Base-by-base conservation (phyloP, 768 basidiomycete genomes). In the Mycena floridula region DNA sequence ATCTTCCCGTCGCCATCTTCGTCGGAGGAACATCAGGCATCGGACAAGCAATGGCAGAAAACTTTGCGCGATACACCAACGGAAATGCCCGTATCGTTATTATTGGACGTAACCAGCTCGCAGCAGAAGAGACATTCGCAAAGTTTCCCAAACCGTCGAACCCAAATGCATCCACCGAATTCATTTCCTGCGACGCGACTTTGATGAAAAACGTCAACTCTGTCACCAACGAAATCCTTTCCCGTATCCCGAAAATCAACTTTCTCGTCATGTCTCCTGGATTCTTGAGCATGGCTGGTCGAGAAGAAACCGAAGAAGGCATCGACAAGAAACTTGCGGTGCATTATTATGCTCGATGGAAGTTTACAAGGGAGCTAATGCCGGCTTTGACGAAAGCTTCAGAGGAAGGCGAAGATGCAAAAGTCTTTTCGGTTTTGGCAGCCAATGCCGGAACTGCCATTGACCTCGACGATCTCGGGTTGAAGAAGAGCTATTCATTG, bases 271-370 rank as follows among this genome's bases (percentile, higher is more conserved):
- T 77, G 48, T 66, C 72, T 0, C 55, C 73, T 2, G 78, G 75
- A 0, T 53, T 70, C 27, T 41, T 76, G 32, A 62, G 62, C 11
- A 40, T 70, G 38, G 50, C 52, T 4, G 68, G 72, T 13, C 50
- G 69, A 32, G 59, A 62, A 38, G 69, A 72, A 54, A 73, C 72
- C 16, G 56, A 57, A 30, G 73, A 74, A 53, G 72, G 73, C 3
- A 61, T 73, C 24, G 73, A 72, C 53, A 55, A 58, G 47, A 66
- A 68, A 51, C 55, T 73, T 13, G 69, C 67, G 25, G 45, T 76
- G 43, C 67, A 74, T 43, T 77, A 78, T 54, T 80, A 80, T 52
- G 61, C 69, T 20, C 58, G 77, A 28, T 76, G 69, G 73, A 67
- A 66, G 47, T 76, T 79, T 52, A 62, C 68, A 3, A 46, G 63